Percentiles rank a stretch among this genome's conserved stretches.
Evolutionary conservation across 169 alveolate species (phyloP).

Genomic region (Babesia bovis): DNA sequence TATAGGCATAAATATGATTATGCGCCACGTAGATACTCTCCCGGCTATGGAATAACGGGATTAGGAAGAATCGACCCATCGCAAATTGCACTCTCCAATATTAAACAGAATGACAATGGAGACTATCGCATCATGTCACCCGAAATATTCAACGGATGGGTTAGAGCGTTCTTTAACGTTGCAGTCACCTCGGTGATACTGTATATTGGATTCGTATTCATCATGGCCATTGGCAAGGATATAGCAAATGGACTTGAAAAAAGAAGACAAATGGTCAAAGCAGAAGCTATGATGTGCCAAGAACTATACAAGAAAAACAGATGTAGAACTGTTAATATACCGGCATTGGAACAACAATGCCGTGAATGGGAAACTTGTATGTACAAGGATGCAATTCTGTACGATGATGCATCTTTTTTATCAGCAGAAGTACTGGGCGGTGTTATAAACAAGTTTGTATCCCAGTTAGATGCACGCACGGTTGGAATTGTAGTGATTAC

Average conservation of each 20-base stretch:
- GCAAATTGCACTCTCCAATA: conserved; percentile 3
- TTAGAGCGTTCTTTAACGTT: conserved; percentile 53
- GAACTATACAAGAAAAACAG: conserved; percentile 52
- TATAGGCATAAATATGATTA: neutral
- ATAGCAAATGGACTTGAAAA: conserved; percentile 40
- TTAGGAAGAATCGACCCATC: conserved; percentile 29
- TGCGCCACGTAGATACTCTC: neutral
- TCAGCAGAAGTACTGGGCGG: conserved; percentile 63
- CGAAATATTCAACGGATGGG: conserved; percentile 55
- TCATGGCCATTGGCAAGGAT: conserved; percentile 44
- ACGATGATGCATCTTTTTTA: conserved; percentile 52
- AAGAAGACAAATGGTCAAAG: conserved; percentile 40
- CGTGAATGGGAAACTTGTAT: conserved; percentile 68
- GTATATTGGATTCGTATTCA: conserved; percentile 29
- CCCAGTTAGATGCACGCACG: conserved; percentile 56
- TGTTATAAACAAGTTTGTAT: conserved; percentile 42
- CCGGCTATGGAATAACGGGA: neutral
- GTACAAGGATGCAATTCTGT: conserved; percentile 53
- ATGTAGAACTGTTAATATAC: conserved; percentile 51
- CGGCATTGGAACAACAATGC: conserved; percentile 63
- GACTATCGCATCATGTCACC: conserved; percentile 28
- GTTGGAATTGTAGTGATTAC: conserved; percentile 38
- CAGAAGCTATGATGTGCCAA: conserved; percentile 49
- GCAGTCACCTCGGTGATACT: conserved; percentile 32
- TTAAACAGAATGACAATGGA: neutral